Evolutionary conservation across 2,329 filamentous ascomycete species (phyloP).

Genomic region (Cladophialophora immunda): DNA sequence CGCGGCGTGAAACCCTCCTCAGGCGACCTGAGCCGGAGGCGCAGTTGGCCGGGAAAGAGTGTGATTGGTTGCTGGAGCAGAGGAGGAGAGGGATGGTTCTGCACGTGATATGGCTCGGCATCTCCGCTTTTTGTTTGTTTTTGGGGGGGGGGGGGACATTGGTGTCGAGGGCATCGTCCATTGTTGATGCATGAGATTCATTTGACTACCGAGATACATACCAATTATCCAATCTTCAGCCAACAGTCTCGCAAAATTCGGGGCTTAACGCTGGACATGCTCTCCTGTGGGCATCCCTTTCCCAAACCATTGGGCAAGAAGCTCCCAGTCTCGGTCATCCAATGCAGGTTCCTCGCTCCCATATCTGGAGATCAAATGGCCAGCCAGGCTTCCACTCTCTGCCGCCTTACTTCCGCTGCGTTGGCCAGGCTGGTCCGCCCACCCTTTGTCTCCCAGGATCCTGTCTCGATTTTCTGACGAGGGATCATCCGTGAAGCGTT

Average conservation of each 20-base stretch:
- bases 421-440: constrained; percentile 24
- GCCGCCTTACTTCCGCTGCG: constrained; percentile 15
- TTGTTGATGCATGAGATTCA: background rate
- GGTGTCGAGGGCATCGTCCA: background rate
- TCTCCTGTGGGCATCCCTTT: constrained; percentile 31
- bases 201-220: background rate
- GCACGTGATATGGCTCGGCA: constrained; percentile 14
- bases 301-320: constrained; percentile 31
- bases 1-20: constrained; percentile 26
- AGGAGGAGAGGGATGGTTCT: background rate
- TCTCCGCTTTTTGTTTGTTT: background rate
- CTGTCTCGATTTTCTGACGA: constrained; percentile 25
- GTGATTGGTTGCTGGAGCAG: constrained; percentile 12
- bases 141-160: background rate
- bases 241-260: background rate
- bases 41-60: constrained; percentile 3
- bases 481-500: constrained; percentile 29
- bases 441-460: constrained; percentile 27
- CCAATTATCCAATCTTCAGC: background rate
- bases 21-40: constrained; percentile 9
- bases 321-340: constrained; percentile 34
- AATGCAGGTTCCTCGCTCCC: constrained; percentile 30
- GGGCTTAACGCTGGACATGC: constrained; percentile 28
- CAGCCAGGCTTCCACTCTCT: constrained; percentile 21
- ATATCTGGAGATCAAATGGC: constrained; percentile 29